These are phyloP conservation scores for Debaryomyces hansenii DNA, from an alignment of 805 yeast genomes.

Conservation along the genomic window DNA sequence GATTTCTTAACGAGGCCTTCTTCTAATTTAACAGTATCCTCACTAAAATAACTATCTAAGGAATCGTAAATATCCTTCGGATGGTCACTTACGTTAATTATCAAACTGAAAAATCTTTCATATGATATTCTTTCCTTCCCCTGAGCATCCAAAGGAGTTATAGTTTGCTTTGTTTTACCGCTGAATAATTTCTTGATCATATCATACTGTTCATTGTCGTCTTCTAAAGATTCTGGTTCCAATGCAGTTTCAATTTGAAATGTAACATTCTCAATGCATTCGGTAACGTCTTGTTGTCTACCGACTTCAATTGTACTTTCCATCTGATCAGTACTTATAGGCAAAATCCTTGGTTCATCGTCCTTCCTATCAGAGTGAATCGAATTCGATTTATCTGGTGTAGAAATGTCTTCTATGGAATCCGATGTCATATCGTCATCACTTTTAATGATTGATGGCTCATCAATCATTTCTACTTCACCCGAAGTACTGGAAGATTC, in stretches of 20 bases:
- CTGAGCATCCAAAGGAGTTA: conserved; percentile 50
- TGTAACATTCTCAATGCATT: conserved; percentile 91
- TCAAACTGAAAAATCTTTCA: conserved; percentile 78
- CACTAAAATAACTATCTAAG: conserved; percentile 77
- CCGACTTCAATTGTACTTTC: conserved; percentile 78
- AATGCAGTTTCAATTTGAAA: conserved; percentile 89
- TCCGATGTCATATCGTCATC: not conserved
- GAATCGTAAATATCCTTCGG: conserved; percentile 91
- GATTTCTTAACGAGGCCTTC: conserved; percentile 75
- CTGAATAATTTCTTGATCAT: conserved; percentile 76
- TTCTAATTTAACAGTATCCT: conserved; percentile 66
- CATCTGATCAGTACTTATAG: conserved; percentile 60
- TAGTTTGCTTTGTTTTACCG: conserved; percentile 80
- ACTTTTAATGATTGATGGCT: conserved; percentile 5
- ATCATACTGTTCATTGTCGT: conserved; percentile 78
- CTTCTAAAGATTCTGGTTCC: conserved; percentile 61
- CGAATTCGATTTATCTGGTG: not conserved
- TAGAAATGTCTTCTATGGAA: not conserved
- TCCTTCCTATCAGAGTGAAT: not conserved
- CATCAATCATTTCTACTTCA: conserved; percentile 8
- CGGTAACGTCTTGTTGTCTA: conserved; percentile 96
- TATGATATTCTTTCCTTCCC: conserved; percentile 31
- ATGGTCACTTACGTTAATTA: conserved; percentile 84
- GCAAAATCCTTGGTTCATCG: conserved; percentile 19
- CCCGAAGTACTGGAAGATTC: not conserved